Percentiles rank a stretch among this genome's conserved stretches.
phyloP scores from a whole-genome alignment of 2,329 filamentous ascomycete genomes.

The Cercospora janseana region DNA sequence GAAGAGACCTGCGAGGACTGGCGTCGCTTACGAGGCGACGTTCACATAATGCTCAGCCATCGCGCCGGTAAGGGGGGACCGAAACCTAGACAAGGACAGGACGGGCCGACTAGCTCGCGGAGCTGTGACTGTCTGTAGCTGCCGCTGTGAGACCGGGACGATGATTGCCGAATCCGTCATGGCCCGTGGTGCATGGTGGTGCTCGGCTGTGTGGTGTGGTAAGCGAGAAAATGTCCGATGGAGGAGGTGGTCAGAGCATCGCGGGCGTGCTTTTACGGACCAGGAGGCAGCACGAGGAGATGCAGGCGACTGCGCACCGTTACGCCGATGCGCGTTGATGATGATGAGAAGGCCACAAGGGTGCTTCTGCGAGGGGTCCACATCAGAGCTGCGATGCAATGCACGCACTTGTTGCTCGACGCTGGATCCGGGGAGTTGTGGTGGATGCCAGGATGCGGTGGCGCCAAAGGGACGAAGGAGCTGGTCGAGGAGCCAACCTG shows the following conservation, averaged over 20 bases:
- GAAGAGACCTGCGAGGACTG: not conserved
- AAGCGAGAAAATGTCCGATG: no score
- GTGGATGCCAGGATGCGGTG: not conserved
- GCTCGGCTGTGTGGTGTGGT: no score
- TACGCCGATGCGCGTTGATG: no score
- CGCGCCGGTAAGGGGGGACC: constrained; percentile 7
- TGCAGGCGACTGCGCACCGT: no score
- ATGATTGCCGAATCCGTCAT: not conserved
- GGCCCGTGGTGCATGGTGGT: not conserved
- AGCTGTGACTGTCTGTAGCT: not conserved
- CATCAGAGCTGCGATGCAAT: no score
- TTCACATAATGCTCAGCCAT: constrained; percentile 1
- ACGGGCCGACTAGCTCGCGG: constrained; percentile 7
- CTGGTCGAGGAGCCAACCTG: not conserved
- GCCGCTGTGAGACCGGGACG: not conserved
- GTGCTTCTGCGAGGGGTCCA: not conserved
- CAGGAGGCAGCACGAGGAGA: no score
- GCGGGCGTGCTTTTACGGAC: no score
- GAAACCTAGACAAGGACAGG: constrained; percentile 4
- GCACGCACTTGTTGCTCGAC: not conserved
- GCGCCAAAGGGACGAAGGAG: not conserved
- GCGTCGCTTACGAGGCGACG: constrained; percentile 10
- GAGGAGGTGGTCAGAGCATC: no score
- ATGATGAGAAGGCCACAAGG: not conserved
- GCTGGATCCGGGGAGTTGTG: not conserved